A percentile compares a stretch with the other conserved stretches of the same genome.
Conservation (phyloP, 2,329 filamentous ascomycete genomes). For the Saccharata proteae region DNA sequence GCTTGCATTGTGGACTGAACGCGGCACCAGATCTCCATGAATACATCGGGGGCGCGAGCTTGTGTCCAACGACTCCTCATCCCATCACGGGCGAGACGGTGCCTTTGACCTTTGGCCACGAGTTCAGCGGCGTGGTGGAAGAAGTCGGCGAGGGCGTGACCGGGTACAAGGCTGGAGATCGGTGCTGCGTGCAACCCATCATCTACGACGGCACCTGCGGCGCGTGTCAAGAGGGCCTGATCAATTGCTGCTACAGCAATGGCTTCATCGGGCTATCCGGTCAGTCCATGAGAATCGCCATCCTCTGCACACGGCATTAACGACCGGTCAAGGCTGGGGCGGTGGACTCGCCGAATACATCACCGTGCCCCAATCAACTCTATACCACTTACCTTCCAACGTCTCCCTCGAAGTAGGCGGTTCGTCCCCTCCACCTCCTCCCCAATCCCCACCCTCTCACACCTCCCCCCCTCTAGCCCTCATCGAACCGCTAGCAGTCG, state of each 20-base stretch:
- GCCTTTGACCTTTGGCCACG: conserved; percentile 42
- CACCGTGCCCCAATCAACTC: conserved; percentile 34
- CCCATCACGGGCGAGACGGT: conserved; percentile 41
- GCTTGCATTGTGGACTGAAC: no score
- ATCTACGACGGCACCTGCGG: conserved; percentile 43
- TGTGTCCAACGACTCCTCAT: conserved; percentile 41
- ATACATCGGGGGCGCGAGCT: conserved; percentile 34
- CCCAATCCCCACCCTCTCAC: neutral
- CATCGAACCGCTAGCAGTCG: conserved; percentile 43
- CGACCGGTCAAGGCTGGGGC: conserved; percentile 29
- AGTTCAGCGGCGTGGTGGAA: conserved; percentile 40
- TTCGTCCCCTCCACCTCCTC: conserved; percentile 11
- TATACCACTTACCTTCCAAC: conserved; percentile 39
- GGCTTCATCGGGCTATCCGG: conserved; percentile 42
- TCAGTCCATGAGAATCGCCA: conserved; percentile 10
- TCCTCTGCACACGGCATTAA: neutral
- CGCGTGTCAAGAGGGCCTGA: conserved; percentile 38
- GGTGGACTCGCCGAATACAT: conserved; percentile 41
- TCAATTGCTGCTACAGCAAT: conserved; percentile 44
- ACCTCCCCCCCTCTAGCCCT: conserved; percentile 25
- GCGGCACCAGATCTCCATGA: conserved; percentile 31
- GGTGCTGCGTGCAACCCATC: conserved; percentile 40
- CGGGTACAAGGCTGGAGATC: conserved; percentile 36
- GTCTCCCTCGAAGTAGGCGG: conserved; percentile 39
- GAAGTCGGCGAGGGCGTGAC: conserved; percentile 39